Evolutionary conservation across 176 grass and related monocot species (phyloP), one percentile per base, ranked within the genome.

Genomic region (Carex cristatella): DNA sequence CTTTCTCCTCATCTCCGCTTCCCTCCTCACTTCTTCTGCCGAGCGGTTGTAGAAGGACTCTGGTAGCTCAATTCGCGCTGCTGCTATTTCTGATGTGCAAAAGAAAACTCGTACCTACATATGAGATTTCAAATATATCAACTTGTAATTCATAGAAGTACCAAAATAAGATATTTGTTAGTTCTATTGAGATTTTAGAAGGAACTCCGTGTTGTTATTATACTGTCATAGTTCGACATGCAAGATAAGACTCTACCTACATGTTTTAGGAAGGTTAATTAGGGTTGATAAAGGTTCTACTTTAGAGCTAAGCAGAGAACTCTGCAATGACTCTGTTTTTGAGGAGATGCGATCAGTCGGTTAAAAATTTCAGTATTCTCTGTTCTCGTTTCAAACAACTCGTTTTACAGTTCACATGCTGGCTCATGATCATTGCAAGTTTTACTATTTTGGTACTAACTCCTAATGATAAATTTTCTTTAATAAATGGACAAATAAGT

Each of bases 21-120:
- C 96, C 86, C 81, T 94, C 63, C 84, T 88, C 83, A 95, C 61
- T 85, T 99, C 96, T 66, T 76, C 70, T 6, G 55, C 59, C 3
- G 88, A 89, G 44, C 90, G 87, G 51, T 89, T 95, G 80, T 93
- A 99, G 86, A 91, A 94, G 61, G 96, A 95, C 81, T 94, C 91
- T 81, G 96, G 96, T 68, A 93, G 10, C n/a, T 91, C 93, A 79
- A 89, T 91, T 75, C 85, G 79, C 79, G 81, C 76, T 81, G 89
- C 84, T 79, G 83, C 83, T 85, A 46, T 93, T 88, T 89, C 96
- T 40, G 90, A 83, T 53, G 85, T 86, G 85, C 89, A 86, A 78
- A 95, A 91, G 86, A 94, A 95, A 54, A 99, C 91, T 49, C 62
- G 80, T 81, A 91, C 77, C 96, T 99, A 87, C 14, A 58, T 5